Evolutionary conservation across 1,139 yeast genomes (phyloP), one percentile per base, ranked within the genome.

Genomic region (Saccharomyces hybrid): DNA sequence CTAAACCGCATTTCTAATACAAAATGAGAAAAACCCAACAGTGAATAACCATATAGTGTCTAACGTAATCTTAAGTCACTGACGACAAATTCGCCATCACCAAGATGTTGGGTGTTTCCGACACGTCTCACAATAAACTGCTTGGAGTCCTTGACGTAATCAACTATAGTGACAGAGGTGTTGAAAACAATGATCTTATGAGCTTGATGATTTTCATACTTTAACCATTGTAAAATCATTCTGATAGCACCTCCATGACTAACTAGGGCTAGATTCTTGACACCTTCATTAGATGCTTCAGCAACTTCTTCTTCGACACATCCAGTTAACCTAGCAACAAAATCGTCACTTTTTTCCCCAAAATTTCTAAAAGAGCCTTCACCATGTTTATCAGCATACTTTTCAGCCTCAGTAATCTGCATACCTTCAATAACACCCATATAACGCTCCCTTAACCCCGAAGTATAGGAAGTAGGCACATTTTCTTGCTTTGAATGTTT

Each of bases 161-260:
- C 90, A 2, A 88, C 73, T 5, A 83, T 75, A 0, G 90, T 81
- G 8, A 87, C 77, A 1, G 91, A 84, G 0, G 95, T 86, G 68
- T 88, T 88, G 67, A 76, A 85, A 0, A 85, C 88, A 58, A 77
- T 77, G 57, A 85, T 73, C 53, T 76, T 77, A 1, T 72, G 75
- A 6, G 65, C 70, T 0, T 51, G 49, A 1, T 46, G 29, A 25
- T 70, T 64, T 54, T 80, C 71, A 1, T 70, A 72, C 53, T 80
- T 62, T n/a, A 72, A 57, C 61, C 65, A 67, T 56, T 64, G 78
- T 51, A 80, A 65, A 49, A 85, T 77, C 49, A 82, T 78, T 52
- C 88, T 78, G 34, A 90, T 83, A 1, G 88, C 88, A 5, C 96
- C 96, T 20, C 97, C 97, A 66, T 90, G 97, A 9, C 93, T 83